These are phyloP conservation scores for Microthlaspi erraticum DNA, from an alignment of 345 rosid species.

Conservation along the genomic window DNA sequence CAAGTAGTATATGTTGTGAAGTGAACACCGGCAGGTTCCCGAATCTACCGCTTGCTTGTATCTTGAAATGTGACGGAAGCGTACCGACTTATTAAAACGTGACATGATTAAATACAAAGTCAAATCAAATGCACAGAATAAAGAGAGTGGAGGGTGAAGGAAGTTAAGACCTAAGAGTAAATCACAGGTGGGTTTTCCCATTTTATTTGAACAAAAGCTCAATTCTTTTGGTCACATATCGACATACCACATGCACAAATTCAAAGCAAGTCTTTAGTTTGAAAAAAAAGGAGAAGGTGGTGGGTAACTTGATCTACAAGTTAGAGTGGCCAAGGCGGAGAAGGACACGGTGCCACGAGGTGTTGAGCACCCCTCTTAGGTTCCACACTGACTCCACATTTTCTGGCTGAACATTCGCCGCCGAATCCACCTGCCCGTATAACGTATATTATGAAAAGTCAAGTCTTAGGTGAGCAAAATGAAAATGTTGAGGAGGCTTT, in stretches of 20 bases:
- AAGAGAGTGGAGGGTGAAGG: no score
- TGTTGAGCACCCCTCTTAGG: conserved; percentile 89
- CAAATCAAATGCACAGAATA: no score
- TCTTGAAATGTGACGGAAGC: no score
- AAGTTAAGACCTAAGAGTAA: neutral
- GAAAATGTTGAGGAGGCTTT: neutral
- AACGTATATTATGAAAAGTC: no score
- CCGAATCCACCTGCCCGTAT: conserved; percentile 82
- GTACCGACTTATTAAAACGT: no score
- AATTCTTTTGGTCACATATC: conserved; percentile 14
- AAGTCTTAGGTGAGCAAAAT: neutral
- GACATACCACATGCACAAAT: neutral
- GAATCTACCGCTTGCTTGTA: no score
- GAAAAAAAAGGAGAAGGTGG: conserved; percentile 3
- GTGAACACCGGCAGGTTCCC: no score
- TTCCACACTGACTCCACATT: conserved; percentile 86
- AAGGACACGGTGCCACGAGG: conserved; percentile 89
- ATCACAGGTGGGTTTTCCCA: conserved; percentile 16
- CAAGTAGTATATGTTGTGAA: no score
- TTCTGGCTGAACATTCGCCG: conserved; percentile 94
- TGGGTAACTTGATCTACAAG: conserved; percentile 46
- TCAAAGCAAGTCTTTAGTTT: neutral
- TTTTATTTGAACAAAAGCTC: conserved; percentile 15
- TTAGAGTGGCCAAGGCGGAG: conserved; percentile 79
- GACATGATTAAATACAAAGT: no score